Base-by-base conservation (phyloP, 352 stramenopile species). In the Phytophthora aleatoria region DNA sequence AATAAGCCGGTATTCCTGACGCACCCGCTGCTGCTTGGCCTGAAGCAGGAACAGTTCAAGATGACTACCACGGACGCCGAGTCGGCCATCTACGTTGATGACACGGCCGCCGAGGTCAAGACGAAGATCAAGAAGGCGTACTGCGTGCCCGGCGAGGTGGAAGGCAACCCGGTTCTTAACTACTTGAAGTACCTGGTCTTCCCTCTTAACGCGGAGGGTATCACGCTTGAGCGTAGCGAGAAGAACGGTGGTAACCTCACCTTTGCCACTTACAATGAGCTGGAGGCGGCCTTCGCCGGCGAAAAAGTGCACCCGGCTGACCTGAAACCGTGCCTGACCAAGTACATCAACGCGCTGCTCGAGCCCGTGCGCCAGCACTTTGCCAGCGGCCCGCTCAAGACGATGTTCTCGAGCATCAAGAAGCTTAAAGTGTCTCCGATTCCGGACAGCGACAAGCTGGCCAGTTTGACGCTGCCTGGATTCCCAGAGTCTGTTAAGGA, bases 41-140 rank as follows among this genome's bases (percentile, higher is more conserved):
- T 99, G 20, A 99, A 99, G 81, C 96, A 98, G 73, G 98, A 98
- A 13, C 97, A 99, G 83, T 92, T 97, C 72, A 99, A 99, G 87
- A 99, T 99, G 98, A 98, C 83, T 71, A 99, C 99, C 77, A 98
- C 91, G 48, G 97, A 99, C 89, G 93, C 97, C 11, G 97, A 99
- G 79, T 98, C 87, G 44, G 92, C 92, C 30, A 98, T 99, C 64
- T 99, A 99, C 76, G 97, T 99, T 83, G 97, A 99, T 71, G 97
- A 99, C 81, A 91, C 89, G 13, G 77, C 76, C 13, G 91, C 94
- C 5, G 94, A 98, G 67, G 91, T 98, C 50, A 98, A 98, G 74
- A 88, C 85, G 57, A 99, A 99, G 80, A 97, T 99, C 72, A 99
- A 99, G 77, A 99, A 99, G 76, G 97, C 97, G 9, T 99, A 98